Evolutionary conservation across 2,329 filamentous ascomycete species (phyloP).

Genomic region (Clonostachys sp.): DNA sequence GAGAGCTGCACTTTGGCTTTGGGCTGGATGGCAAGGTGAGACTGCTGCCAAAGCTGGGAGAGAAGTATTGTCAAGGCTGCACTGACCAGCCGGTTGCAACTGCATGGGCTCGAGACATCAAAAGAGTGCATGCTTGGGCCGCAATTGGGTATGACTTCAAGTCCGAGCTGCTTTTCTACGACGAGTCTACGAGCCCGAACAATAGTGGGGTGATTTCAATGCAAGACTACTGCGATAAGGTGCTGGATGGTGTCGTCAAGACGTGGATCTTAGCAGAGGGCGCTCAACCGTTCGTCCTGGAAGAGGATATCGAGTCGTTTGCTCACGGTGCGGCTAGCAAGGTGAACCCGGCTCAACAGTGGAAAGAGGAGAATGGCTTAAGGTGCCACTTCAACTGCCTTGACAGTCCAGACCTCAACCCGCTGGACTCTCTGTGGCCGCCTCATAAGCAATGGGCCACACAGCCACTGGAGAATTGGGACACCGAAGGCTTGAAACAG

Average conservation of each 20-base stretch:
- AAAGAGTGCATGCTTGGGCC: conserved; percentile 25
- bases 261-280: conserved; percentile 13
- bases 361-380: conserved; percentile 25
- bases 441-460: conserved; percentile 23
- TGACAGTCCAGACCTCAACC: conserved; percentile 28
- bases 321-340: conserved; percentile 28
- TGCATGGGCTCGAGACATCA: conserved; percentile 24
- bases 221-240: conserved; percentile 24
- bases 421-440: conserved; percentile 27
- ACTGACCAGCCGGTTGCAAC: conserved; percentile 7
- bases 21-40: conserved; percentile 28
- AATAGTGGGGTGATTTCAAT: conserved; percentile 21
- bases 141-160: conserved; percentile 28
- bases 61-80: conserved; percentile 22
- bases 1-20: conserved; percentile 30
- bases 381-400: conserved; percentile 26
- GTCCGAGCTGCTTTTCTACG: conserved; percentile 29
- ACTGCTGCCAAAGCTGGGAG: conserved; percentile 24
- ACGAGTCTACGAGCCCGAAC: conserved; percentile 24
- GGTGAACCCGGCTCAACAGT: conserved; percentile 24
- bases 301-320: conserved; percentile 26
- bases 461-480: conserved; percentile 18
- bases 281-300: conserved; percentile 18
- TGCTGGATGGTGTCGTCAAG: conserved; percentile 25
- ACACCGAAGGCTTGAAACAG: conserved; percentile 21